Evolutionary conservation across 768 basidiomycete species (phyloP), one percentile per base, ranked within the genome.

Genomic region (Tephrocybe sp.): DNA sequence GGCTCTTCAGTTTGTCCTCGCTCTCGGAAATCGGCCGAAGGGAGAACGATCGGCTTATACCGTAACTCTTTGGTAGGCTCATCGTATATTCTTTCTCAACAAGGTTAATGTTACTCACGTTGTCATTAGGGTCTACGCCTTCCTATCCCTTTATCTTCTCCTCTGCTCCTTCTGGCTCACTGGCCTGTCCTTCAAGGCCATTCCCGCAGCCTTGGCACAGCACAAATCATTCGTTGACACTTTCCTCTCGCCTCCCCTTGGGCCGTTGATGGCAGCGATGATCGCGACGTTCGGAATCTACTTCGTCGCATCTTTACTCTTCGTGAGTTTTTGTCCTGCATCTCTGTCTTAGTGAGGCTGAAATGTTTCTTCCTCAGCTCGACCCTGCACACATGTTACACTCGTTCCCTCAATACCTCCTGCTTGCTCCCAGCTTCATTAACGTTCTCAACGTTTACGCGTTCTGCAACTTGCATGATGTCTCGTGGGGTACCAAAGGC

Each of bases 371-470:
- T n/a, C 22, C 32, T 22, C 52, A 93, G 89, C 83, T 90, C 54
- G 95, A 98, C 69, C 95, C 95, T 3, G 95, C 93, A 90, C 95
- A 98, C 69, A 88, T 98, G 86, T 86, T 95, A 70, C 89, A 90
- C 28, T 93, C 91, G 58, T 93, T 97, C 78, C 73, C 86, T 57
- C 95, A 95, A 64, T 96, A 95, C 65, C 71, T 96, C 43, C 83
- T 84, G 60, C 68, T 98, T 49, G 95, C 95, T 4, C 91, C 91
- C 1, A 90, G 87, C 58, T 96, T 97, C 73, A 91, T 87, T 45
- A 98, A 97, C 64, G 87, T 98, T 36, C 79, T 95, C 54, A 96
- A 96, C 69, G 89, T 95, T 34, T 98, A 98, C 64, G 93, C 95
- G 1, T 98, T 98, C 78, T 96, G 93, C 72, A 97, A 97, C 71